phyloP scores from a whole-genome alignment of 305 asterid species.

The Salvia sclarea region DNA sequence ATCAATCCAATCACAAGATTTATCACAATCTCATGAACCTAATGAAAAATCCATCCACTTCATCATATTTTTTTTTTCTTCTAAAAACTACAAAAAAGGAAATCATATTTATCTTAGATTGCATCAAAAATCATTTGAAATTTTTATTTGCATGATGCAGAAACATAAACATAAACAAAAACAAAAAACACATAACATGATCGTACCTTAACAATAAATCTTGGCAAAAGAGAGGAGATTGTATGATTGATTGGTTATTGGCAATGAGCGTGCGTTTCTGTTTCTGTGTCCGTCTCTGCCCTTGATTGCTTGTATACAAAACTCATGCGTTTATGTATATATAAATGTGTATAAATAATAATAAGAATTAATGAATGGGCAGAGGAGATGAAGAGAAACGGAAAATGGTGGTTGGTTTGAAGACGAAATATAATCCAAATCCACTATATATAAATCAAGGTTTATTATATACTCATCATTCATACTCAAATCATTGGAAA shows the following conservation, averaged over 20 bases:
- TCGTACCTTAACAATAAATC: slow-evolving; percentile 39
- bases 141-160: slow-evolving; percentile 1
- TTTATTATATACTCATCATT: slow-evolving; percentile 19
- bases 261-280: slow-evolving; percentile 11
- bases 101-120: background rate
- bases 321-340: slow-evolving; percentile 7
- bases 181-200: background rate
- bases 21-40: background rate
- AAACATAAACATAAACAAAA: background rate
- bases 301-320: slow-evolving; percentile 18
- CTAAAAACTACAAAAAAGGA: background rate
- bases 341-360: slow-evolving; percentile 21
- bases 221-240: slow-evolving; percentile 6
- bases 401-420: slow-evolving; percentile 43
- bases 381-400: slow-evolving; percentile 42
- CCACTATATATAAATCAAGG: slow-evolving; percentile 13
- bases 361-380: slow-evolving; percentile 35
- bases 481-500: slow-evolving; percentile 36
- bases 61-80: background rate
- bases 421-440: slow-evolving; percentile 40
- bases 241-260: slow-evolving; percentile 10
- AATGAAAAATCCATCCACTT: background rate
- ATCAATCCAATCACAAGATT: background rate
- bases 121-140: slow-evolving; percentile 6
- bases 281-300: slow-evolving; percentile 29